These are phyloP conservation scores for Nakazawaea ishiwadae DNA, from an alignment of 805 yeast genomes.

Conservation along the genomic window DNA sequence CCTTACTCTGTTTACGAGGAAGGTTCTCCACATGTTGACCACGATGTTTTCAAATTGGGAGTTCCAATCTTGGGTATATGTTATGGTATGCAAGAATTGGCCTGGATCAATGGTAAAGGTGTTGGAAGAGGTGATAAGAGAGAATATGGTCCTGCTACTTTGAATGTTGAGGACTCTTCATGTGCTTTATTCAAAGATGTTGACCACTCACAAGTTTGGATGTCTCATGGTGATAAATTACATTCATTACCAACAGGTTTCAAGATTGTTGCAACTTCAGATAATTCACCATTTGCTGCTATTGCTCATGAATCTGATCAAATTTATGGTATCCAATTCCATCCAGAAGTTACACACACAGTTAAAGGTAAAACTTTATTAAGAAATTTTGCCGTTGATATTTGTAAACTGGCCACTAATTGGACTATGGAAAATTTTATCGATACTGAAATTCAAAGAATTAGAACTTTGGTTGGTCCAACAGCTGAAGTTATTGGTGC, in stretches of 20 bases:
- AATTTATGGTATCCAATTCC: slow-evolving; percentile 96
- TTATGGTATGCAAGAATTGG: slow-evolving; percentile 98
- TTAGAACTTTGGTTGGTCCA: slow-evolving; percentile 89
- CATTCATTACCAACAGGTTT: slow-evolving; percentile 85
- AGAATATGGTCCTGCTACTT: slow-evolving; percentile 95
- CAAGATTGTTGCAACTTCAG: slow-evolving; percentile 85
- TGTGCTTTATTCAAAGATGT: slow-evolving; percentile 82
- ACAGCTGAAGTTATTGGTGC: slow-evolving; percentile 99
- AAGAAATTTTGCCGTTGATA: slow-evolving; percentile 87
- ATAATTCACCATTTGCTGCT: slow-evolving; percentile 95
- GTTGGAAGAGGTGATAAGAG: slow-evolving; percentile 96
- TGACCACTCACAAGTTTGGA: slow-evolving; percentile 96
- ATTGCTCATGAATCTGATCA: slow-evolving; percentile 68
- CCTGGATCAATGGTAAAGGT: slow-evolving; percentile 93
- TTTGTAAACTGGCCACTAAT: slow-evolving; percentile 82
- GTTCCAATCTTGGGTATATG: slow-evolving; percentile 98
- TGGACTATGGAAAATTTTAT: slow-evolving; percentile 99
- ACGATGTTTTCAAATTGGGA: slow-evolving; percentile 79
- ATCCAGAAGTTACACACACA: slow-evolving; percentile 98
- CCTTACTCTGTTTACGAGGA: slow-evolving; percentile 96
- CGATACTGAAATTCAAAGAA: slow-evolving; percentile 93
- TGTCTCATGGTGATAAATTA: slow-evolving; percentile 98
- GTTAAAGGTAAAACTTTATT: slow-evolving; percentile 82
- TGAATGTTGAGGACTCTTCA: slow-evolving; percentile 62
- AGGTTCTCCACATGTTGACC: slow-evolving; percentile 97